Percentiles rank a stretch among this genome's conserved stretches.
phyloP scores from a whole-genome alignment of 805 yeast species.

The Starmerella potacharoeniae region DNA sequence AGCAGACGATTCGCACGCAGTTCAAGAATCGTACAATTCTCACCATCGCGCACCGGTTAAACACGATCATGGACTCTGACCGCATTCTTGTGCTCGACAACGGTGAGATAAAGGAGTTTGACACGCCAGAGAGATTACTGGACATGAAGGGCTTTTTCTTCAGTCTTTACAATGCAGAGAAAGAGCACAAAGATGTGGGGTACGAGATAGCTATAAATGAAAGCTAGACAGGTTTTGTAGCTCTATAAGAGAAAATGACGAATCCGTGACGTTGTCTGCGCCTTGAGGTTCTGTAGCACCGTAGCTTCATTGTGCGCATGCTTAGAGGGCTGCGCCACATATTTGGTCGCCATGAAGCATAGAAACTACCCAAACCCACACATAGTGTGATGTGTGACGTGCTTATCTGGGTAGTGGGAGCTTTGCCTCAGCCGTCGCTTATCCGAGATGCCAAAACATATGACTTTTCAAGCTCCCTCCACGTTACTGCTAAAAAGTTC shows the following conservation, averaged over 20 bases:
- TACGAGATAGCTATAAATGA: not conserved
- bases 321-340: no score
- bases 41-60: slow-evolving; percentile 76
- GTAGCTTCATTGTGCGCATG: no score
- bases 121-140: slow-evolving; percentile 36
- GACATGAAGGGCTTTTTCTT: slow-evolving; percentile 19
- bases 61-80: slow-evolving; percentile 72
- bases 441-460: not conserved
- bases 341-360: no score
- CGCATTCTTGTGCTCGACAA: slow-evolving; percentile 56
- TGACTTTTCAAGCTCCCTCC: not conserved
- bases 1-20: slow-evolving; percentile 57
- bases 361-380: no score
- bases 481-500: no score
- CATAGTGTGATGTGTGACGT: no score
- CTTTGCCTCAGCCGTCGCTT: no score
- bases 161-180: slow-evolving; percentile 16
- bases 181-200: slow-evolving; percentile 3
- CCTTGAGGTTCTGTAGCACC: no score
- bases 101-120: slow-evolving; percentile 64
- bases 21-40: slow-evolving; percentile 61
- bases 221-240: no score
- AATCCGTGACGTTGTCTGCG: no score
- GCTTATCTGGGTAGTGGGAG: no score
- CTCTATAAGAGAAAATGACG: no score